Evolutionary conservation across 2,329 filamentous ascomycete species (phyloP), one percentile per base, ranked within the genome.

Genomic region (Sporothrix pallida): DNA sequence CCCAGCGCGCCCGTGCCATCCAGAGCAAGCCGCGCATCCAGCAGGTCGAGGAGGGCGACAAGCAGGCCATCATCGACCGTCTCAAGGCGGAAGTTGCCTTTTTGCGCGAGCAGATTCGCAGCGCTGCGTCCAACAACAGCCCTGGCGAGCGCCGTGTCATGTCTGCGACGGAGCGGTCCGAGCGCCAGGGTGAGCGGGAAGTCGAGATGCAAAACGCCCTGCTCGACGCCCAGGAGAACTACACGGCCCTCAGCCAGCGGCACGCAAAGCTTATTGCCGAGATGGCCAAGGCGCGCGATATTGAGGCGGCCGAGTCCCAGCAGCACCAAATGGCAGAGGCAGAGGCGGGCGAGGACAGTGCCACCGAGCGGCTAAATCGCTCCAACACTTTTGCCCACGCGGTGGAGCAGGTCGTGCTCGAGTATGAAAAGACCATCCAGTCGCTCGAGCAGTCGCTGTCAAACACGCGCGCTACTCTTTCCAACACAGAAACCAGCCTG

Each of bases 371-470:
- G 71, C 84, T 98, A 76, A 97, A 98, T 80, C 91, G 96, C 56
- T 99, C 97, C 20, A 97, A 97, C 80, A 97, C 93, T 0, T 98
- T 99, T 80, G 95, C 95, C 1, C 92, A 97, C 80, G 95, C 95
- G 42, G 95, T 99, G 23, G 96, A 99, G 79, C 93, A 97, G 79
- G 94, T 99, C 26, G 94, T 99, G 2, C 85, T 98, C 68, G 96
- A 99, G 82, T 99, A 99, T 80, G 97, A 99, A 81, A 98, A 97
- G 86, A 99, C 97, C 0, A 99, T 99, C 69, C 95, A 98, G 81
- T 92, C 90, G 71, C 87, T 99, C 17, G 96, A 99, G 82, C 91
- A 94, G 70, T 98, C 95, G 1, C 88, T 99, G 15, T 95, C 95
- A 0, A 96, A 90, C 79, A 98, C 96, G 0, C 89, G 96, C 73